Base-by-base conservation (phyloP, 441 rosid genomes). In the Adansonia grandidieri region DNA sequence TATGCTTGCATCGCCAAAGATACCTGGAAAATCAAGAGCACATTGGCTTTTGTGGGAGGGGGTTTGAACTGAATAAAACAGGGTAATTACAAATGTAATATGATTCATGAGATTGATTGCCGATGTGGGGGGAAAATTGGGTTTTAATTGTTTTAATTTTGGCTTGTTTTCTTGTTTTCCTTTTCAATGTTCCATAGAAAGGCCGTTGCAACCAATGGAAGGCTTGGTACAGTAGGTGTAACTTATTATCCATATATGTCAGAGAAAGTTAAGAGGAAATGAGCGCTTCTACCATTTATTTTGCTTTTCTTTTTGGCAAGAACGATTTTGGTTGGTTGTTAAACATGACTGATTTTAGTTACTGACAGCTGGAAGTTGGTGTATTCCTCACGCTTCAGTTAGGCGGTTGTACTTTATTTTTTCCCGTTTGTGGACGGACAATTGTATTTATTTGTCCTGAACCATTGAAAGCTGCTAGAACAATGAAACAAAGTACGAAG, bases 61-160 rank as follows among this genome's bases (percentile, higher is more conserved):
- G 82, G 73, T 65, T 56, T 62, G 82, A 81, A 85, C 84, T 67
- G 81, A 88, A 90, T 88, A 88, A 88, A 84, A 81, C 68, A n/a
- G 78, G 86, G 85, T 76, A 44, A 77, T 77, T 72, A 71, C 79
- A 72, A 77, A 72, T 88, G 88, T 85, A 80, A 81, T 78, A 78
- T 86, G 84, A 86, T 89, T 86, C 82, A 73, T 88, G 87, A 79
- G 85, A 88, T 88, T 81, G 85, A 84, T 85, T 85, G 77, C 83
- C 74, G 81, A 80, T 79, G 73, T 74, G 77, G 73, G 78, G 71
- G 40, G 40, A 4, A 78, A 66, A 15, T 77, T 82, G 79, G 87
- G 81, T 83, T 84, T 84, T 79, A 74, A 77, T 86, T 85, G 84
- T 82, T 83, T 77, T 79, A 78, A 77, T 82, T 76, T 81, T 80